A percentile compares a stretch with the other conserved stretches of the same genome.
phyloP scores from a whole-genome alignment of 1,139 yeast genomes.

The Blastobotrys indianensis region DNA sequence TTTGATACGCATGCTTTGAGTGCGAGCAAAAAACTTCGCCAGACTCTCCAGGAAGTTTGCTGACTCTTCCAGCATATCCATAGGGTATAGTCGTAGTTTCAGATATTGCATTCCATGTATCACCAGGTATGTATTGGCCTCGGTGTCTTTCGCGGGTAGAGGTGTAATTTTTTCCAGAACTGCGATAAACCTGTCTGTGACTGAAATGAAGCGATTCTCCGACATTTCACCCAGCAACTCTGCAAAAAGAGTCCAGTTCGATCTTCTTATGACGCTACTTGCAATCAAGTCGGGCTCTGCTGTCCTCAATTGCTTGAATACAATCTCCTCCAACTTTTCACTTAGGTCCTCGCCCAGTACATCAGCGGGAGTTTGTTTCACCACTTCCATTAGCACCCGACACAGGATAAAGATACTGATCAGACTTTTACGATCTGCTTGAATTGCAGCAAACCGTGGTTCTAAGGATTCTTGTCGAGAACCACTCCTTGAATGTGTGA shows the following conservation, averaged over 20 bases:
- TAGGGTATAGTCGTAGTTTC: conserved; percentile 68
- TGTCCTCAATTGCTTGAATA: conserved; percentile 80
- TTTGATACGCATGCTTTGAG: conserved; percentile 55
- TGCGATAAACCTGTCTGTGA: conserved; percentile 88
- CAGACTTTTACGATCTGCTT: conserved; percentile 79
- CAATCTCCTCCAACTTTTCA: conserved; percentile 84
- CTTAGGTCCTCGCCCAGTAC: conserved; percentile 74
- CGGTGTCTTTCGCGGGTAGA: conserved; percentile 50
- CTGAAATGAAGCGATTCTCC: conserved; percentile 70
- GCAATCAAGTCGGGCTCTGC: conserved; percentile 72
- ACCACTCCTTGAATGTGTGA: conserved; percentile 14
- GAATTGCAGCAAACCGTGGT: conserved; percentile 65
- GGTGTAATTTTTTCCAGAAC: conserved; percentile 77
- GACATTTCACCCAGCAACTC: conserved; percentile 89
- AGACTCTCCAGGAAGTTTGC: conserved; percentile 83
- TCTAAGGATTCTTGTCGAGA: conserved; percentile 32
- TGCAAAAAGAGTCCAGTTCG: conserved; percentile 92
- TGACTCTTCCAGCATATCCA: conserved; percentile 85
- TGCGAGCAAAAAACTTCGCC: conserved; percentile 69
- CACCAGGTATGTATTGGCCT: conserved; percentile 65
- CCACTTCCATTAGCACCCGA: conserved; percentile 87
- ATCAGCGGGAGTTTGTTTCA: conserved; percentile 73
- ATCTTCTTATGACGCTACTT: conserved; percentile 69
- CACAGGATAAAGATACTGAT: conserved; percentile 89
- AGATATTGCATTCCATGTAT: conserved; percentile 90